Evolutionary conservation across 441 rosid genomes (phyloP), one percentile per base, ranked within the genome.

Genomic region (Isatis lusitanica): DNA sequence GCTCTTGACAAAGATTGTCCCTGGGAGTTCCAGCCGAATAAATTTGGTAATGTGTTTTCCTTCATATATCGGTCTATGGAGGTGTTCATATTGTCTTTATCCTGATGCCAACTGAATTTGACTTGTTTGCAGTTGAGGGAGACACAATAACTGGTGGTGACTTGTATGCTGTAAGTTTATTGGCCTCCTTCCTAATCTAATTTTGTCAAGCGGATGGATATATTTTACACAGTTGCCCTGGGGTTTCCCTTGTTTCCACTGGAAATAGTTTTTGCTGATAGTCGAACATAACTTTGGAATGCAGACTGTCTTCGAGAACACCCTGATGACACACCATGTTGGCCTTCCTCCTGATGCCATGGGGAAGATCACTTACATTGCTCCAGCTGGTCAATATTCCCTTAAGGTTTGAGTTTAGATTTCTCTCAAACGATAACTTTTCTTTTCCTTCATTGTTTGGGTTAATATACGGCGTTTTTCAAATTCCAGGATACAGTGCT

Each of bases 381-480:
- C 99, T 44, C 93, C 97, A 17, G 86, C 98, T 79, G 99, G 99
- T 80, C 98, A 96, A 87, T 96, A 96, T 82, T 90, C 98, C 13
- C 77, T 96, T 80, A 90, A 87, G 95, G 99, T 91, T 74, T 76
- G 83, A 17, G 48, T 70, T 69, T 72, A 28, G 35, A 64, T 50
- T 68, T 53, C 58, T 48, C 71, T 64, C 40, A 57, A 5, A 39
- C 9, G 8, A 40, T 70, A 12, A 12, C 15, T 36, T 28, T 65
- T 58, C 12, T 35, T 56, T 38, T n/a, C 13, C 35, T 72, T 61
- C 57, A 42, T 7, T 13, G 9, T 59, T n/a, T 42, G 44, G 38
- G 53, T 69, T 55, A 26, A 36, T 47, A 17, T 33, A 58, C 24
- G 47, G 7, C 40, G 5, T 3, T 61, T 71, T 75, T 50, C 36